phyloP scores from a whole-genome alignment of 352 stramenopile species.

The Pythium apleroticum region DNA sequence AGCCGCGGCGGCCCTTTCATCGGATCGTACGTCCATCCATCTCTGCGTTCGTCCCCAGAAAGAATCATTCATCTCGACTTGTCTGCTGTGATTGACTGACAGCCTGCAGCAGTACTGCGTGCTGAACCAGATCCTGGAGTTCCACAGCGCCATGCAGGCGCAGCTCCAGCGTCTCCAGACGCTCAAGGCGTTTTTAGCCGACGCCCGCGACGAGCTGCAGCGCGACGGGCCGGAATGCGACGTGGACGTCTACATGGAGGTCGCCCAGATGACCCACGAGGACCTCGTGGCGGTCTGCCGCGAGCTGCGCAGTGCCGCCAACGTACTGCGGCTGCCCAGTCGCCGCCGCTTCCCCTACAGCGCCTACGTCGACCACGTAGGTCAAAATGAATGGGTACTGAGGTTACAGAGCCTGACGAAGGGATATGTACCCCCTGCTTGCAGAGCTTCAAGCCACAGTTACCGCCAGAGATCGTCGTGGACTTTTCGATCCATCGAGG shows the following conservation, averaged over 20 bases:
- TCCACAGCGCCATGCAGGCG: conserved; percentile 65
- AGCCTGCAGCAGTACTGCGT: conserved; percentile 84
- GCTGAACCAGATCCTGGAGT: conserved; percentile 84
- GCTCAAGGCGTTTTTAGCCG: conserved; percentile 51
- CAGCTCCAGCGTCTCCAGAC: conserved; percentile 49
- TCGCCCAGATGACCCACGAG: conserved; percentile 47
- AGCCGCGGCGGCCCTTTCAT: conserved; percentile 45
- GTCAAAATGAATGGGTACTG: conserved; percentile 9
- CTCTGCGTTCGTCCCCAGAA: neutral
- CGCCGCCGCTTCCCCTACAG: conserved; percentile 79
- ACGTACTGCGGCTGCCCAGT: conserved; percentile 73
- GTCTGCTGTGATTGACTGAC: no score
- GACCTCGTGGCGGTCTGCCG: conserved; percentile 55
- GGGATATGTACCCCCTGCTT: neutral
- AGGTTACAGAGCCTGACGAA: neutral
- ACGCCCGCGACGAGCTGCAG: conserved; percentile 41
- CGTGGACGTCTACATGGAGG: conserved; percentile 55
- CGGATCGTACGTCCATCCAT: conserved; percentile 40
- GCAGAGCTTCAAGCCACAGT: conserved; percentile 67
- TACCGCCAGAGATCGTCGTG: conserved; percentile 74
- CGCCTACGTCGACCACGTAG: conserved; percentile 75
- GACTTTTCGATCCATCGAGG: conserved; percentile 84
- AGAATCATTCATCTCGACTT: neutral
- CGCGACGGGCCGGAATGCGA: conserved; percentile 45
- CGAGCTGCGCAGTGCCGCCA: conserved; percentile 65